Conservation (phyloP, 345 rosid species). For the Eutrema heterophyllum region DNA sequence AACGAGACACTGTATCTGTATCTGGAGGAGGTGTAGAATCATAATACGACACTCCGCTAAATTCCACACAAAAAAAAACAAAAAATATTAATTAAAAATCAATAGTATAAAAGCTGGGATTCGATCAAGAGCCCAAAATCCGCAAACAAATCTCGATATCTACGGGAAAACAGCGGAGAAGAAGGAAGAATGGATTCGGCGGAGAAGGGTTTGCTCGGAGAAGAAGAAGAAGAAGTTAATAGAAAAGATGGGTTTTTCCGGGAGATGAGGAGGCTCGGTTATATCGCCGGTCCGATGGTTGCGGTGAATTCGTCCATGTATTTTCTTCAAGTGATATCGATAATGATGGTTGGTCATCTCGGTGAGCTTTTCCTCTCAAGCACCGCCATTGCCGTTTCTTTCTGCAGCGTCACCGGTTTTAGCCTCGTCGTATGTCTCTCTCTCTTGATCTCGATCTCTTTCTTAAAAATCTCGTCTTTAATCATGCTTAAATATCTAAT, state of each 20-base stretch:
- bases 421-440: conserved; percentile 60
- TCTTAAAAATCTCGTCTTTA: too few species aligned
- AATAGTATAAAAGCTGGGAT: background rate
- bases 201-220: conserved; percentile 32
- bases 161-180: background rate
- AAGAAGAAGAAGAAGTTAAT: conserved; percentile 5
- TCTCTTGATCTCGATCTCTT: background rate
- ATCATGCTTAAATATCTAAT: background rate
- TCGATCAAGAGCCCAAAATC: background rate
- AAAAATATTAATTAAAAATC: background rate
- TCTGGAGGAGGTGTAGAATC: conserved; percentile 10
- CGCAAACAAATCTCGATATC: conserved; percentile 10
- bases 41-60: conserved; percentile 12
- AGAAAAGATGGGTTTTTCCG: conserved; percentile 6
- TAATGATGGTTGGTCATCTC: conserved; percentile 84
- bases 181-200: conserved; percentile 20
- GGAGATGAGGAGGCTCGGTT: conserved; percentile 49
- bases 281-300: conserved; percentile 67
- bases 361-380: conserved; percentile 69
- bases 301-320: conserved; percentile 53
- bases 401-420: conserved; percentile 67
- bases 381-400: conserved; percentile 72
- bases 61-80: background rate
- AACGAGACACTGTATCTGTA: background rate
- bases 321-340: conserved; percentile 49